Base-by-base conservation (phyloP, 257 asterid genomes). In the Plectranthus barbatus region DNA sequence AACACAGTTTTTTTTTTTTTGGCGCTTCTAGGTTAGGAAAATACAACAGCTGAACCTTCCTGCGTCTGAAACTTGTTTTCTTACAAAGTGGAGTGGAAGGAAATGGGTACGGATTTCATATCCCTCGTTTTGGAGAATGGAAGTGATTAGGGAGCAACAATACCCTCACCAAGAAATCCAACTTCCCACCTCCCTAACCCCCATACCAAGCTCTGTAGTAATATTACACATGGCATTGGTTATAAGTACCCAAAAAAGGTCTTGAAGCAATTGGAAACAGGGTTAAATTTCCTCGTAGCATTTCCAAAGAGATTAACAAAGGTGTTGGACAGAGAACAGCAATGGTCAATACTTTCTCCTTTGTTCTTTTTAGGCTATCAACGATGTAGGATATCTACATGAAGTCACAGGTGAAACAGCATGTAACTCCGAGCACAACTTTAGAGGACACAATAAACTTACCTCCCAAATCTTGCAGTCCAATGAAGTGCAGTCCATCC, bases 401-500 rank as follows among this genome's bases (percentile, higher is more conserved):
- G 34, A 66, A 42, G 40, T 12, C 20, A 37, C 20, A 26, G 0
- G 11, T n/a, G 11, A 15, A 53, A 55, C 39, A 46, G 4, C 48
- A 19, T 68, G 54, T 33, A 24, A 14, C 36, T 31, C 10, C 6
- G 20, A 42, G 70, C 29, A 13, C 14, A 10, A 8, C 46, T 36
- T 6, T 29, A n/a, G 23, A 39, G 31, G 72, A 55, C 15, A 47
- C 70, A 62, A 12, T 39, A 70, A 42, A 36, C 55, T 66, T 75
- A 93, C 99, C 99, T 84, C 65, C 99, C 99, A 74, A 85, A 93
- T 58, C 83, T 83, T 54, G 99, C 99, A 39, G 99, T 97, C 99
- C 99, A 93, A 72, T 93, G 99, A 62, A 93, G 95, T 10, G 99
- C 97, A 26, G 97, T 89, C 97, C 97, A 90, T 61, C 96, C 99